Percentiles rank a stretch among this genome's conserved stretches.
Conservation (phyloP, 75 land plant species). For the Ceratopteris richardii region DNA sequence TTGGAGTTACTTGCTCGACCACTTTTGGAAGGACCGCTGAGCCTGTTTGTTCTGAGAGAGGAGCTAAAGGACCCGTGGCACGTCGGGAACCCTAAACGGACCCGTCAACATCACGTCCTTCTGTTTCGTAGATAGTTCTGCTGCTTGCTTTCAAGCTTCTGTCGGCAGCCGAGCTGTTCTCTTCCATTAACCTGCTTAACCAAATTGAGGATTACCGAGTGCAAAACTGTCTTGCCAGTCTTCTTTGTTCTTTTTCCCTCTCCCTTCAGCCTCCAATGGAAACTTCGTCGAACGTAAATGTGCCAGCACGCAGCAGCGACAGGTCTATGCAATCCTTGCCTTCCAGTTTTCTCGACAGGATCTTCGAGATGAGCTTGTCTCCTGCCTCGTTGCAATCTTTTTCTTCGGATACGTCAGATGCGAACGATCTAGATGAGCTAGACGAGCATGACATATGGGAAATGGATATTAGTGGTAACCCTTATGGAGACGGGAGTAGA, state of each 20-base stretch:
- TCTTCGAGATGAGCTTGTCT: constrained; percentile 1
- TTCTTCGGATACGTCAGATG: constrained; percentile 7
- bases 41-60: too few species aligned
- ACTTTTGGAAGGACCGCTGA: too few species aligned
- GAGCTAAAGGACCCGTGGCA: too few species aligned
- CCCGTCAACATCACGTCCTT: too few species aligned
- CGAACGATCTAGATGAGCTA: constrained; percentile 8
- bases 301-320: background rate
- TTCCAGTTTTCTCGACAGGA: constrained; percentile 1
- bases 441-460: constrained; percentile 8
- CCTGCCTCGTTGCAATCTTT: constrained; percentile 5
- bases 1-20: too few species aligned
- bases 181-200: too few species aligned
- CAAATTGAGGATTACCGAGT: too few species aligned
- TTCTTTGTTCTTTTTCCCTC: background rate
- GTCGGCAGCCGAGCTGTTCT: too few species aligned
- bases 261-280: constrained; percentile 1
- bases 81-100: too few species aligned
- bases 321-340: background rate
- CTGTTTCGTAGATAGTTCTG: too few species aligned
- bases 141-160: too few species aligned
- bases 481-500: background rate
- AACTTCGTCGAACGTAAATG: background rate
- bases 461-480: background rate
- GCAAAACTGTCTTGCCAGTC: too few species aligned